Base-by-base conservation (phyloP, 2,329 filamentous ascomycete species). In the Penicillium sp. region DNA sequence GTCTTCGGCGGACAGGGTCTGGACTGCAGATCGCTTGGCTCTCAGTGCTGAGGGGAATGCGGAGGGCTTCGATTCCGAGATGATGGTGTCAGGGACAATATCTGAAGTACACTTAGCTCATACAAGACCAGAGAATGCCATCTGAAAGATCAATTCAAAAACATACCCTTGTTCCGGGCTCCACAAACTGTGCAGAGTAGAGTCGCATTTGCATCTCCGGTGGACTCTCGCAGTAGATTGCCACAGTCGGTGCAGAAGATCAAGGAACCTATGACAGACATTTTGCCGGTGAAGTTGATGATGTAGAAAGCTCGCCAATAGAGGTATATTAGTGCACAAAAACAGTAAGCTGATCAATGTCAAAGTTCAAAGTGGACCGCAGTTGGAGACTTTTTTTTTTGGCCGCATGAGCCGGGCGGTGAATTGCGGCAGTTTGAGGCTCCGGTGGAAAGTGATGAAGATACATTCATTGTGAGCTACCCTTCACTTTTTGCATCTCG, bases 241-340 rank as follows among this genome's bases (percentile, higher is more conserved):
- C 92, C 92, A 70, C 92, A 97, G 68, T 91, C 88, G 46, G 81
- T 88, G 76, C 92, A 97, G 72, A 97, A 97, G 31, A 95, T 85
- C 35, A 97, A 78, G 45, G 90, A 92, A 48, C 90, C 92, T 59
- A 96, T 90, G 15, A 88, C 84, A 57, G 91, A 84, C 92, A 96
- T 96, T 3, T 44, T 44, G 41, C 12, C 1, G 24, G 6, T 23
- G 10, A 12, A 9, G 3, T 3, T 8, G n/a, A 24, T 1, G 29
- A 31, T 24, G n/a, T 10, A 35, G 25, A 15, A 8, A 20, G 25
- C 20, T 27, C 3, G 24, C 25, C 42, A 29, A 23, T 7, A 4
- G 12, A 27, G 12, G 25, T 45, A 37, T 9, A 23, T 8, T 24
- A 23, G 38, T 10, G 4, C 13, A 37, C 27, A 29, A 46, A 25